Base-by-base conservation (phyloP, 768 basidiomycete species). In the Termitomyces sp. region DNA sequence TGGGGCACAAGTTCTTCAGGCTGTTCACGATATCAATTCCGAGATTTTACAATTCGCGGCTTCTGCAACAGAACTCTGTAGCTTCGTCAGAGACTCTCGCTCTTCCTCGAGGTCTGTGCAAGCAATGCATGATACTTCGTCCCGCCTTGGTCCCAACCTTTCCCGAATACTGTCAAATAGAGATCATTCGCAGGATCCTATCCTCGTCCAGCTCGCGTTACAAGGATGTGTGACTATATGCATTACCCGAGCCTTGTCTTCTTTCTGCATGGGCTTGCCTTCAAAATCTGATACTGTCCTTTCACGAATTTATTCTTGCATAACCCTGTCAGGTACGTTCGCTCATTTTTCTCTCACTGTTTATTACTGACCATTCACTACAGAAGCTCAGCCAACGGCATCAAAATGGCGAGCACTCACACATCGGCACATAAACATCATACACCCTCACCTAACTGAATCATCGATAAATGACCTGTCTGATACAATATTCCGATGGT, bases 31-130 rank as follows among this genome's bases (percentile, higher is more conserved):
- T 64, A 78, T 91, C 68, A 91, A 91, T 66, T 83, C 86, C 0
- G 88, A 90, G 69, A 86, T 90, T 58, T 77, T 88, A n/a, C 89
- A 89, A 61, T 88, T 88, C 58, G 85, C 88, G 9, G 87, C 88
- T 16, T 81, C 85, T 24, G 88, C 86, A 7, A 85, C 86, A 16
- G 89, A 92, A 69, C 74, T 84, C 42, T 84, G 81, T 62, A 77
- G 78, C 1, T 84, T 86, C 64, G 73, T 73, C 37, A 75, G 71
- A 55, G 70, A 72, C 42, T 66, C 71, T 27, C 74, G 74, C 31
- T 65, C 73, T 10, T 65, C 76, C 18, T 68, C 74, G 13, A 77
- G 75, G 60, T 68, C 76, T 8, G 67, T 74, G 5, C 81, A 86
- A 62, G 79, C 80, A 37, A 77, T 82, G 68, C 79, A 83, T 54